These are phyloP conservation scores for Xylaria sp. DNA, from an alignment of 2,329 filamentous ascomycete species.

Conservation along the genomic window DNA sequence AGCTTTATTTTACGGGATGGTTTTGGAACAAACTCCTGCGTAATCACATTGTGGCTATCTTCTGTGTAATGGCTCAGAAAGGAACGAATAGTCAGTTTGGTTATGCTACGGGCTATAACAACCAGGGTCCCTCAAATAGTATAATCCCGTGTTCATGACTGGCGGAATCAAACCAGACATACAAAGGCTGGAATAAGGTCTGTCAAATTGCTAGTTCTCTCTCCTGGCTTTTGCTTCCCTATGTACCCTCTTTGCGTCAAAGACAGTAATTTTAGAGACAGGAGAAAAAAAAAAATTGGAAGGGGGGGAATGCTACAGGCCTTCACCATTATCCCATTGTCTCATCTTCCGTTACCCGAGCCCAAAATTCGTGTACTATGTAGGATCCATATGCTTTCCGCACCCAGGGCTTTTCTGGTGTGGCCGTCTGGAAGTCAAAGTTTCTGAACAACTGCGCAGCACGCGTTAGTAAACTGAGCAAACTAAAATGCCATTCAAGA, in stretches of 20 bases:
- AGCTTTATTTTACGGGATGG: background rate
- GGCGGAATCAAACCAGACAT: too few relatives aligned
- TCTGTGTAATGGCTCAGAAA: background rate
- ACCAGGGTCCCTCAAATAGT: too few relatives aligned
- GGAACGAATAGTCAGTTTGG: too few relatives aligned
- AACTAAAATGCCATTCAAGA: background rate
- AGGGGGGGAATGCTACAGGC: background rate
- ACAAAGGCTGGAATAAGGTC: background rate
- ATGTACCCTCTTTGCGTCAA: background rate
- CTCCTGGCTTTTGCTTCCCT: too few relatives aligned
- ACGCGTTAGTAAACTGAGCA: constrained; percentile 4
- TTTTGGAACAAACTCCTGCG: background rate
- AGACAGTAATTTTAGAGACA: background rate
- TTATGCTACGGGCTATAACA: background rate
- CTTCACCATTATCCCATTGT: constrained; percentile 13
- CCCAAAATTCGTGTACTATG: constrained; percentile 39
- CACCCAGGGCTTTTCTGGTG: constrained; percentile 40
- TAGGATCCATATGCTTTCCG: constrained; percentile 32
- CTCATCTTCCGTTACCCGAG: constrained; percentile 35
- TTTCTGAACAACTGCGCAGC: constrained; percentile 38
- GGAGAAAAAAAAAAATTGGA: too few relatives aligned
- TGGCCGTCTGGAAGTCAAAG: constrained; percentile 43
- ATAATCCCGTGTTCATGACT: background rate
- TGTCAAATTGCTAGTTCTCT: too few relatives aligned
- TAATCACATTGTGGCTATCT: background rate